Evolutionary conservation across 75 land plant species (phyloP).

Genomic region (Pinus taeda): DNA sequence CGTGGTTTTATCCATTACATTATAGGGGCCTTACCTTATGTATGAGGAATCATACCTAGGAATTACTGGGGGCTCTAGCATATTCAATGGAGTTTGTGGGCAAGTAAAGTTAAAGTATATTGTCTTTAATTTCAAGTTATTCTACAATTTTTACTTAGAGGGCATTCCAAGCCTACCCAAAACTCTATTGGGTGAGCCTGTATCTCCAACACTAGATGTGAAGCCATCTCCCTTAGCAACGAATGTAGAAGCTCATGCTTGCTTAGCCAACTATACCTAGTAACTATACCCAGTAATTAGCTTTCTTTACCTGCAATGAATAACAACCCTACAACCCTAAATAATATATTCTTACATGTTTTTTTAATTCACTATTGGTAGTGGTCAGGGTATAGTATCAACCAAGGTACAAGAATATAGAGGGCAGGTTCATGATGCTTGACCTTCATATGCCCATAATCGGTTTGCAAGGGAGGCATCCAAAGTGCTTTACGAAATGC

Average conservation of each 20-base stretch:
- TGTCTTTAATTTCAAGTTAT: constrained; percentile 79
- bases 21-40: constrained; percentile 79
- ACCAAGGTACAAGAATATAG: no score
- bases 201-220: constrained; percentile 45
- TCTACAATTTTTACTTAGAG: constrained; percentile 80
- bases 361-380: no score
- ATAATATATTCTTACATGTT: no score
- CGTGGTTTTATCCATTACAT: not conserved
- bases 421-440: no score
- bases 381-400: no score
- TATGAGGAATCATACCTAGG: constrained; percentile 74
- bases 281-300: not conserved
- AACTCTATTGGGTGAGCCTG: constrained; percentile 39
- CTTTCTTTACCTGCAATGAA: no score
- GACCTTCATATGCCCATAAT: no score
- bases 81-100: constrained; percentile 78
- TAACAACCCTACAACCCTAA: no score
- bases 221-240: constrained; percentile 55
- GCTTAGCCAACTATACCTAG: constrained; percentile 44
- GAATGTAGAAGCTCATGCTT: constrained; percentile 44
- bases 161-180: constrained; percentile 69
- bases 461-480: no score
- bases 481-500: no score
- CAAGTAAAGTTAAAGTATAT: constrained; percentile 76
- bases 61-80: constrained; percentile 82